Conservation (phyloP, 306 rosid genomes). For the Cucumis cinereus region DNA sequence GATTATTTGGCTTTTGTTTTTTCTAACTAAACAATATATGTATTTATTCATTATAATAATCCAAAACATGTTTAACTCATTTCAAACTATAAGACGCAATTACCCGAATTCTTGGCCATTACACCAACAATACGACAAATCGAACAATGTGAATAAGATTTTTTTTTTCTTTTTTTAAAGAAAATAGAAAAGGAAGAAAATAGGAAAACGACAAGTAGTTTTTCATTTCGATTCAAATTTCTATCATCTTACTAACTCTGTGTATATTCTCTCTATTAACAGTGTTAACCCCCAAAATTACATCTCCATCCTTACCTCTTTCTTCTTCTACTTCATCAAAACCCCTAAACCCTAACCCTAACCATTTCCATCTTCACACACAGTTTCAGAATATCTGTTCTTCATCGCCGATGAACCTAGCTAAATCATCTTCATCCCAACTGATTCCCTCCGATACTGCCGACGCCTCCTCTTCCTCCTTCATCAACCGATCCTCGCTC, state of each 20-base stretch:
- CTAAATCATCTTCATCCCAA: slow-evolving; percentile 30
- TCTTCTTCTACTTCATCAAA: neutral
- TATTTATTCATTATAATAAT: no score
- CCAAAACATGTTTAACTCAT: neutral
- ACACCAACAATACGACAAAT: neutral
- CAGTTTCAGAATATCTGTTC: neutral
- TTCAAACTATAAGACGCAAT: neutral
- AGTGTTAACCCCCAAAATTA: slow-evolving; percentile 2
- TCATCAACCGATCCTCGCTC: slow-evolving; percentile 9
- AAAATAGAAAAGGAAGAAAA: neutral
- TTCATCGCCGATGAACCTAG: slow-evolving; percentile 26
- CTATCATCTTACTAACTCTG: neutral
- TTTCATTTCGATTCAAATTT: neutral
- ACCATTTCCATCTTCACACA: neutral
- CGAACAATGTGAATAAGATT: neutral
- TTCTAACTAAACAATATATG: no score
- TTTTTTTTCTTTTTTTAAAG: no score
- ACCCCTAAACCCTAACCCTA: neutral
- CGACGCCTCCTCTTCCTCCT: slow-evolving; percentile 4
- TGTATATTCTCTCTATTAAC: slow-evolving; percentile 7
- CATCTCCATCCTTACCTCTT: neutral
- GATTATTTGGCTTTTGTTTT: no score
- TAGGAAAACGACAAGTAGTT: neutral
- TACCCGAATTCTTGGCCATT: neutral
- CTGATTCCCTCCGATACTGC: neutral